Evolutionary conservation across 495 filamentous ascomycete genomes (phyloP).

Genomic region (Penicillium paradoxum): DNA sequence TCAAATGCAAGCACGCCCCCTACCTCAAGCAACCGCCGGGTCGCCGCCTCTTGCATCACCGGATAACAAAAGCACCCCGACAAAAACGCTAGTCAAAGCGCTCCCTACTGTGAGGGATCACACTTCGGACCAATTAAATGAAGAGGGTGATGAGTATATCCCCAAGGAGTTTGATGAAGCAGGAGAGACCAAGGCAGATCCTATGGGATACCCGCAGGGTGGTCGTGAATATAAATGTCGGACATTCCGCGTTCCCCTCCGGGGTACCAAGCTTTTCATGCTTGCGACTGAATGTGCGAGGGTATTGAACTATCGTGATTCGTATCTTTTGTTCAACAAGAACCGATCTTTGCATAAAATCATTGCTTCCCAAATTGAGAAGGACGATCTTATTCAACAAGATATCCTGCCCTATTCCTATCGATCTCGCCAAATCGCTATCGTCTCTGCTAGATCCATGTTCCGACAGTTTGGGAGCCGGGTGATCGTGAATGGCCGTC

Average conservation of each 20-base stretch:
- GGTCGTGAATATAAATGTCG: slow-evolving; percentile 86
- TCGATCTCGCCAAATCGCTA: slow-evolving; percentile 94
- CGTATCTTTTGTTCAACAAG: slow-evolving; percentile 98
- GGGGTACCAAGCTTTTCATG: slow-evolving; percentile 96
- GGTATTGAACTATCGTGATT: slow-evolving; percentile 92
- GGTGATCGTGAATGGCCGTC: slow-evolving; percentile 80
- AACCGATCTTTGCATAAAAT: slow-evolving; percentile 97
- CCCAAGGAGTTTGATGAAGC: slow-evolving; percentile 87
- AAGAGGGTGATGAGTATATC: slow-evolving; percentile 93
- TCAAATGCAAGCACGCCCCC: slow-evolving; percentile 64
- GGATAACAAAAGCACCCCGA: slow-evolving; percentile 72
- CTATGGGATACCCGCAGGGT: slow-evolving; percentile 74
- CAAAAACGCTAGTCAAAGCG: slow-evolving; percentile 86
- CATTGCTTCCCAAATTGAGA: slow-evolving; percentile 92
- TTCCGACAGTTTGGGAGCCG: slow-evolving; percentile 98
- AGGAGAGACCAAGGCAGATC: slow-evolving; percentile 88
- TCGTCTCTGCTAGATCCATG: slow-evolving; percentile 98
- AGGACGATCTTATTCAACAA: slow-evolving; percentile 91
- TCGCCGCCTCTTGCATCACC: slow-evolving; percentile 71
- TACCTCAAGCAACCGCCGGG: slow-evolving; percentile 50
- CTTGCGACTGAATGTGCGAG: slow-evolving; percentile 95
- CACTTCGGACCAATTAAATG: slow-evolving; percentile 90
- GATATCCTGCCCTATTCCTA: slow-evolving; percentile 98
- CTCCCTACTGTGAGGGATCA: slow-evolving; percentile 95
- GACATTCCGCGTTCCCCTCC: slow-evolving; percentile 86